Base-by-base conservation (phyloP, 805 yeast genomes). In the Clavispora phyllophila region DNA sequence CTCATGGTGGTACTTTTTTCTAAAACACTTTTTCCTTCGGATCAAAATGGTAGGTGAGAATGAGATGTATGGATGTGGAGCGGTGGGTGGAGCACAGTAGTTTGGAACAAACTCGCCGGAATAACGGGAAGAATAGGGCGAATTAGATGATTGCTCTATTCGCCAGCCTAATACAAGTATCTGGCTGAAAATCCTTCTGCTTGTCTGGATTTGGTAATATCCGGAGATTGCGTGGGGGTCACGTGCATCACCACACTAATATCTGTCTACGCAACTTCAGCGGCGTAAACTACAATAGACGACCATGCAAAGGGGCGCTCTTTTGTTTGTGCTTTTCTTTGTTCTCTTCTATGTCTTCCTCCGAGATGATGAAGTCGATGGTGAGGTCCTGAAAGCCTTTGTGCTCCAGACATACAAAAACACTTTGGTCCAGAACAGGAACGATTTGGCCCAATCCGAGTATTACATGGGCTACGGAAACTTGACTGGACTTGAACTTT, bases 401-500 rank as follows among this genome's bases (percentile, higher is more conserved):
- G 57, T 66, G 18, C 45, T 66, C 29, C 43, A 33, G 12, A 40
- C 44, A 14, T 67, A 58, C 45, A 63, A 59, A 39, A 44, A 52
- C n/a, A 44, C 54, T 22, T 47, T 68, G 5, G 41, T 43, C 26
- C 27, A 42, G n/a, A 40, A 50, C 35, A 53, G 42, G n/a, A 31
- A 39, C 5, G 47, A 50, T 34, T 47, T 82, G 26, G 50, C 48
- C 12, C 63, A 69, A 29, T 58, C 76, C 34, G 68, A 74, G 1
- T 82, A 73, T 57, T 42, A 56, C 15, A 46, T 62, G 4, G 87
- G 86, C 5, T 82, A 81, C 56, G 84, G 85, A 1, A 83, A 85
- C 52, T 59, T 87, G 13, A 84, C 93, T 0, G 96, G 96, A 3
- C 77, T 82, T 44, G 73, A 70, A 52, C 61, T 82, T 26, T 78